These are phyloP conservation scores for Chrysophaeum taylorii DNA, from an alignment of 352 stramenopile genomes.

Conservation along the genomic window DNA sequence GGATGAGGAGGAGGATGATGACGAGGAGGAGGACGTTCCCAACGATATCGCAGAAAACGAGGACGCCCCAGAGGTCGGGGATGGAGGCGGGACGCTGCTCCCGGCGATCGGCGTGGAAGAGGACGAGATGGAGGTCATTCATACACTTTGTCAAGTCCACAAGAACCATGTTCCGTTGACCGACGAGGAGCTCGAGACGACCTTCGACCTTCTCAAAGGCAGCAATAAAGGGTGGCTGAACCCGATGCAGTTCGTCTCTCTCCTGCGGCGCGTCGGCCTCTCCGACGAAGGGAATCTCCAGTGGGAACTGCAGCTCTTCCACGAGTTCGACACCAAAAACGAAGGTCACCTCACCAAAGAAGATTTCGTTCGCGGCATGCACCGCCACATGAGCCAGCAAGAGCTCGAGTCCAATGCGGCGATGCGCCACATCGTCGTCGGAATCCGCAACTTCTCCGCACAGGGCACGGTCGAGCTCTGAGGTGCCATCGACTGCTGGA, in stretches of 20 bases:
- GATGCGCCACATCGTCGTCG: background rate
- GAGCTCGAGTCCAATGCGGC: background rate
- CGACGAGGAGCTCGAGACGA: background rate
- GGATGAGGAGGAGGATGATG: too few species aligned
- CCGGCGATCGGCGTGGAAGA: too few species aligned
- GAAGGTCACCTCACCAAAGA: background rate
- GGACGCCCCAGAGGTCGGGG: too few species aligned
- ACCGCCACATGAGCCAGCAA: background rate
- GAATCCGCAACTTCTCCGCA: background rate
- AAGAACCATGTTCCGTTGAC: background rate
- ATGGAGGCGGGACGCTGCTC: too few species aligned
- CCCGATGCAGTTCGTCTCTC: slow-evolving; percentile 1
- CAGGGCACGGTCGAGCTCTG: background rate
- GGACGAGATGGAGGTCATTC: too few species aligned
- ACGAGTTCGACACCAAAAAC: background rate
- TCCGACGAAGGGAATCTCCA: background rate
- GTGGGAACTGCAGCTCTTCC: background rate
- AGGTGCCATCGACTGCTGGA: too few species aligned
- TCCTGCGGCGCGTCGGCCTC: background rate
- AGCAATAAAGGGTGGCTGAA: background rate
- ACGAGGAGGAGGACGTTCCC: too few species aligned
- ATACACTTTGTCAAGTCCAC: too few species aligned
- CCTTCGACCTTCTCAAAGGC: background rate
- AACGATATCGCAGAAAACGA: too few species aligned
- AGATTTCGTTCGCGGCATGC: background rate